Conservation (phyloP, 768 basidiomycete species). For the Rhodotorula graminis region DNA sequence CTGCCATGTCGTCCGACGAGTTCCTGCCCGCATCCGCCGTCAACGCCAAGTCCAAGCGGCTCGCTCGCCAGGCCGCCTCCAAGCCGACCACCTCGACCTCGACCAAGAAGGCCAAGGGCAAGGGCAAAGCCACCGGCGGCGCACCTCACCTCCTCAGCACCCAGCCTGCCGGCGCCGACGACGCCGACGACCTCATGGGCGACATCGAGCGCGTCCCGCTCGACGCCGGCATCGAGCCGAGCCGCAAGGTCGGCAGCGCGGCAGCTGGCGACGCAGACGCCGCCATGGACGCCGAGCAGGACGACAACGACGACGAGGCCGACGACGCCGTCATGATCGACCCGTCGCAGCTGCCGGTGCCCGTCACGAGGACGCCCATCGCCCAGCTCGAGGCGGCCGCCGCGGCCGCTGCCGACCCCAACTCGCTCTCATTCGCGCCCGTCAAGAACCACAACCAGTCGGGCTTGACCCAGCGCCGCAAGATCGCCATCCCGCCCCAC, state of each 20-base stretch:
- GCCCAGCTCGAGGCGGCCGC: conserved; percentile 7
- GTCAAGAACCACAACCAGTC: conserved; percentile 22
- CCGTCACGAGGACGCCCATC: conserved; percentile 46
- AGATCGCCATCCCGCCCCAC: conserved; percentile 89
- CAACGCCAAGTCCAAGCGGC: conserved; percentile 24
- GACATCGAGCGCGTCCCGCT: conserved; percentile 34
- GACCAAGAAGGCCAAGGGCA: conserved; percentile 27
- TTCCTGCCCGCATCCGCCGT: conserved; percentile 31
- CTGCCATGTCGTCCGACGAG: conserved; percentile 25
- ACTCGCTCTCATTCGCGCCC: conserved; percentile 56
- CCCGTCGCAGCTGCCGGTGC: conserved; percentile 47
- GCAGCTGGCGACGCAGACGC: conserved; percentile 3
- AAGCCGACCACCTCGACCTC: background rate
- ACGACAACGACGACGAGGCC: conserved; percentile 40
- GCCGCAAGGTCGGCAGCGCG: background rate
- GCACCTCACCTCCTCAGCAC: conserved; percentile 30
- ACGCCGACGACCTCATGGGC: conserved; percentile 9
- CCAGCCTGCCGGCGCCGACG: conserved; percentile 16
- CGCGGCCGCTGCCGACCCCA: conserved; percentile 50
- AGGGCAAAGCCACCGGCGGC: conserved; percentile 5
- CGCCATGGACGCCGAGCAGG: conserved; percentile 3
- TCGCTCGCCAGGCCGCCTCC: conserved; percentile 2
- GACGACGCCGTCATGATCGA: conserved; percentile 44
- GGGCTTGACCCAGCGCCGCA: conserved; percentile 64
- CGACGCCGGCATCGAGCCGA: conserved; percentile 19